Base-by-base conservation (phyloP, 202 grass and related monocot genomes). In the Elaeis oleifera region DNA sequence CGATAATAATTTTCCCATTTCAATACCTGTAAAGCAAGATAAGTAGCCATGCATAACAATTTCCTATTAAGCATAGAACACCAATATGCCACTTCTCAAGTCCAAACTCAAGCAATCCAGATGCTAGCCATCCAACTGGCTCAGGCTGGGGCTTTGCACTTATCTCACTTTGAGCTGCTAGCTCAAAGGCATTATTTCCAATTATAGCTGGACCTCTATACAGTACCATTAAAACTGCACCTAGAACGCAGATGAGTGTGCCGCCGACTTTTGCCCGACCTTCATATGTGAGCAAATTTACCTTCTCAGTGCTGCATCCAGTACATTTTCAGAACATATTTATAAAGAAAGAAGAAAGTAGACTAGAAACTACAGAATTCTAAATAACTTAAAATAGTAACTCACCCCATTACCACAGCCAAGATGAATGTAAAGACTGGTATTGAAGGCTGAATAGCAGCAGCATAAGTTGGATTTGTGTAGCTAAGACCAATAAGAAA, bases 341-440 rank as follows among this genome's bases (percentile, higher is more conserved):
- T 68, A 11, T 56, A 1, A 71, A 49, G 53, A 36, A 22, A 32
- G 3, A 65, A 20, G 51, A 6, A 53, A 18, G 50, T 11, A 68
- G 65, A 23, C 25, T 28, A 69, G 16, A 25, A 28, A 36, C 9
- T 50, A 17, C 21, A 16, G 49, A 74, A 4, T 18, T 44, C 36
- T 3, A 44, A 44, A 44, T 44, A 13, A 44, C 14, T 44, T 3
- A 44, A 44, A 4, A 32, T 20, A 71, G 49, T 29, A 61, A 76
- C 61, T 69, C 68, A 96, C 91, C 87, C 74, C 74, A 81, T 83
- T 22, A 85, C 11, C 62, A 71, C 55, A 62, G 91, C 87, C 58
- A 96, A 79, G 32, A 88, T 60, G 67, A 90, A 96, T 32, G 91
- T 96, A 73, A 96, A 90, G 19, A 90, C 91, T 5, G 87, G 91